A percentile compares a stretch with the other conserved stretches of the same genome.
Evolutionary conservation across 345 rosid genomes (phyloP).

Genomic region (Rhodamnia argentea): DNA sequence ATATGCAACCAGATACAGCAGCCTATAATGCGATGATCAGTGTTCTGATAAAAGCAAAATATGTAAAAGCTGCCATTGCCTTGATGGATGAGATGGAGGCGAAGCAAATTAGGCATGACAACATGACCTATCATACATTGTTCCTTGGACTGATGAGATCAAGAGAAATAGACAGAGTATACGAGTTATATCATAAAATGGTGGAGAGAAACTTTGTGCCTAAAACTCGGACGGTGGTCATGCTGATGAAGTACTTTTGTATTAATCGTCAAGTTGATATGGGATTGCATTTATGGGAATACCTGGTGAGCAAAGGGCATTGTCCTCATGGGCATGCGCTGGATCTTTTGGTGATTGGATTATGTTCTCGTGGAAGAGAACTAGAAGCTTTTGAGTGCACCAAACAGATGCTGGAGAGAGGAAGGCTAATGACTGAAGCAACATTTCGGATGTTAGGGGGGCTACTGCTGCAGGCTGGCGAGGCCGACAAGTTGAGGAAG

Average conservation of each 20-base stretch:
- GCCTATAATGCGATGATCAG: conserved; percentile 77
- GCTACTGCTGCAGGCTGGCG: conserved; percentile 20
- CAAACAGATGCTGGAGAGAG: conserved; percentile 55
- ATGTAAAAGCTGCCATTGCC: conserved; percentile 37
- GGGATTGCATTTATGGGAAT: conserved; percentile 55
- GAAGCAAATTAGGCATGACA: conserved; percentile 39
- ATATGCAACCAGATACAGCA: conserved; percentile 45
- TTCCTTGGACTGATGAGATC: conserved; percentile 60
- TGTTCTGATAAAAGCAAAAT: conserved; percentile 32
- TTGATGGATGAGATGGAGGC: conserved; percentile 75
- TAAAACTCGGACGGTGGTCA: conserved; percentile 56
- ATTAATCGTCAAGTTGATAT: conserved; percentile 37
- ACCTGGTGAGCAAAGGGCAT: conserved; percentile 52
- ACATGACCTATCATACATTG: conserved; percentile 57
- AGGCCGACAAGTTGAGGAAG: conserved; percentile 31
- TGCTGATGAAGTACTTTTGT: conserved; percentile 79
- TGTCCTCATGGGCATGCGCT: conserved; percentile 78
- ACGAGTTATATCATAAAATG: conserved; percentile 49
- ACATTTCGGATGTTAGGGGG: conserved; percentile 48
- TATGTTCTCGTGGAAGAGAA: conserved; percentile 51
- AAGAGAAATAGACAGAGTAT: conserved; percentile 37
- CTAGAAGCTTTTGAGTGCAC: conserved; percentile 65
- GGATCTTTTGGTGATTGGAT: conserved; percentile 59
- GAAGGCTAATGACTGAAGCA: conserved; percentile 50
- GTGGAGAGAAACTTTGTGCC: conserved; percentile 44